Evolutionary conservation across 495 filamentous ascomycete genomes (phyloP).

Genomic region (Cenococcum geophilum): DNA sequence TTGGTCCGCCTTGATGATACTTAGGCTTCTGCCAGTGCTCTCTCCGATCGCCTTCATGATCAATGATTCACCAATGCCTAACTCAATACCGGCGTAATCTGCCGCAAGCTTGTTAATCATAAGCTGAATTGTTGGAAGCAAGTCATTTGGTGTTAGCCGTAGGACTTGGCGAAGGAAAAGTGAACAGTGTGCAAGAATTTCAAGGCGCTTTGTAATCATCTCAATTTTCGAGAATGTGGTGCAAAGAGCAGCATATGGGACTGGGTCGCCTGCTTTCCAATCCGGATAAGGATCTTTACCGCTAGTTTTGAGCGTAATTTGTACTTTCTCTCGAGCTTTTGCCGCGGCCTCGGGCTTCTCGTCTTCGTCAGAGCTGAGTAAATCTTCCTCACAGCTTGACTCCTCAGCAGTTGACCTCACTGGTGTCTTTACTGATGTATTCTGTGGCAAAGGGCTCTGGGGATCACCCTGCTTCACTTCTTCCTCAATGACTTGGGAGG

Average conservation of each 20-base stretch:
- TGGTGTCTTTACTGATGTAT: background rate
- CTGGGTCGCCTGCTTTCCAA: slow-evolving; percentile 81
- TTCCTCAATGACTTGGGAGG: slow-evolving; percentile 9
- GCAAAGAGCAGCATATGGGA: slow-evolving; percentile 92
- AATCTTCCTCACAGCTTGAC: slow-evolving; percentile 21
- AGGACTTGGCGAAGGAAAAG: slow-evolving; percentile 89
- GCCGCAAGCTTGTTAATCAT: slow-evolving; percentile 98
- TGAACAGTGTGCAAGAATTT: slow-evolving; percentile 81
- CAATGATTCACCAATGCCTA: slow-evolving; percentile 93
- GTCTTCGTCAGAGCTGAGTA: slow-evolving; percentile 49
- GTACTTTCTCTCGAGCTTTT: slow-evolving; percentile 77
- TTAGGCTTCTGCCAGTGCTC: slow-evolving; percentile 78
- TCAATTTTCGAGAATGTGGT: slow-evolving; percentile 91
- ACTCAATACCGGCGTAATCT: slow-evolving; percentile 90
- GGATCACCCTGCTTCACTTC: slow-evolving; percentile 1
- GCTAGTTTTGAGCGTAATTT: slow-evolving; percentile 60
- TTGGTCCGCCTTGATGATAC: slow-evolving; percentile 87
- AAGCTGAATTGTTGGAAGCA: slow-evolving; percentile 79
- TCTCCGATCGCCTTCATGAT: slow-evolving; percentile 99
- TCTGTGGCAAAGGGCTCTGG: background rate
- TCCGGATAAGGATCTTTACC: slow-evolving; percentile 84
- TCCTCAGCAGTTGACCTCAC: slow-evolving; percentile 20
- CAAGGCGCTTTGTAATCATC: slow-evolving; percentile 81
- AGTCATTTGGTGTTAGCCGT: slow-evolving; percentile 79
- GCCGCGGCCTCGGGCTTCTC: slow-evolving; percentile 68